These are phyloP conservation scores for Lactarius hengduanensis DNA, from an alignment of 768 basidiomycete species.

Conservation along the genomic window DNA sequence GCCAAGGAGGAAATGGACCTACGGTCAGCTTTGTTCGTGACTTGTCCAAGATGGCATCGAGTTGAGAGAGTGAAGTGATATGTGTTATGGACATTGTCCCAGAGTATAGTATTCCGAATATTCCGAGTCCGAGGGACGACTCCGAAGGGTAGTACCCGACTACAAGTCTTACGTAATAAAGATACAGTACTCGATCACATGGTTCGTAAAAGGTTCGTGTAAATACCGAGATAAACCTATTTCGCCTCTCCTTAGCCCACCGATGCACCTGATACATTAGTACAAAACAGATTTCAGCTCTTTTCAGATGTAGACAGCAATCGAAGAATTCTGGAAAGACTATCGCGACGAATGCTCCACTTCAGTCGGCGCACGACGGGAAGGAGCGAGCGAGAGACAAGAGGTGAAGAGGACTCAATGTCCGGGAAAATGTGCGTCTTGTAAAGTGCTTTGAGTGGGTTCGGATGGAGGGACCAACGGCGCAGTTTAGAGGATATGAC, in stretches of 20 bases:
- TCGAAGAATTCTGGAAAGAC: slow-evolving; percentile 44
- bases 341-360: slow-evolving; percentile 67
- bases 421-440: slow-evolving; percentile 59
- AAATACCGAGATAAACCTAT: neutral
- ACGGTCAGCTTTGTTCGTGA: slow-evolving; percentile 67
- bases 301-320: neutral
- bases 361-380: slow-evolving; percentile 66
- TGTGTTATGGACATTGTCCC: slow-evolving; percentile 57
- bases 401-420: slow-evolving; percentile 55
- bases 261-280: neutral
- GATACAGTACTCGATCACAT: neutral
- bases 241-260: neutral
- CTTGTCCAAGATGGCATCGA: slow-evolving; percentile 56
- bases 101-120: neutral
- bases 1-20: slow-evolving; percentile 24
- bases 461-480: slow-evolving; percentile 42
- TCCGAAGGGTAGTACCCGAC: neutral
- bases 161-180: neutral
- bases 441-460: slow-evolving; percentile 45
- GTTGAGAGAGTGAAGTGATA: slow-evolving; percentile 59
- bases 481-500: slow-evolving; percentile 55
- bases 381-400: slow-evolving; percentile 58
- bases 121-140: neutral
- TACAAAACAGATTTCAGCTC: neutral
- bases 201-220: neutral